Evolutionary conservation across 331 rosid species (phyloP), one percentile per base, ranked within the genome.

Genomic region (Rosa hybrid): DNA sequence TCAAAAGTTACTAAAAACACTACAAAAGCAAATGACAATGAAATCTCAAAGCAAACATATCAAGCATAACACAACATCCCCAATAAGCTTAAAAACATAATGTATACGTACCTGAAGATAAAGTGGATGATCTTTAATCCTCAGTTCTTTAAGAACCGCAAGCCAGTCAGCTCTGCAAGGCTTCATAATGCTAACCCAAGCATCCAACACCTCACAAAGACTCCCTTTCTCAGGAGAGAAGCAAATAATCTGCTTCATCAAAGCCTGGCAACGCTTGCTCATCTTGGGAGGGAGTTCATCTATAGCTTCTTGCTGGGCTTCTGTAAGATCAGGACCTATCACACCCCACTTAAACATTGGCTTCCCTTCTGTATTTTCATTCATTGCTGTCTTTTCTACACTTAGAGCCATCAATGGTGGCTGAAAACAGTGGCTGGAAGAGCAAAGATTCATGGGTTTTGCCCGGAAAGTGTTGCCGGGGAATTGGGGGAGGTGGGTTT

Each of bases 131-230:
- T 86, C 86, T 83, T 68, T 90, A 13, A 3, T 73, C 65, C 75
- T 85, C 88, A 95, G 83, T 72, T 91, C 89, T 78, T 90, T 95
- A 49, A 95, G 81, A 92, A 95, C 86, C 9, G 84, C 80, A 80
- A 95, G 98, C 97, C 99, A 95, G 51, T 95, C 94, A 72, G 96
- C 94, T 85, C 98, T 87, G 7, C 63, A 27, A 75, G 99, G 99
- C 89, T 75, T 92, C 99, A 91, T 95, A 60, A 84, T 73, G 83
- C 85, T 82, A 83, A 81, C 94, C 99, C 99, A 95, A 77, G 91
- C 87, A 54, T 56, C 63, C 79, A 95, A 83, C 57, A 95, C 69
- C 81, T 90, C 97, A 53, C 64, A 80, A 70, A 91, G 57, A 51
- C 46, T 51, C 0, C 90, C 94, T 74, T 87, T 89, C 2, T 86